Evolutionary conservation across 1,139 yeast species (phyloP), one percentile per base, ranked within the genome.

Genomic region (Saccharomycopsis hybrid): DNA sequence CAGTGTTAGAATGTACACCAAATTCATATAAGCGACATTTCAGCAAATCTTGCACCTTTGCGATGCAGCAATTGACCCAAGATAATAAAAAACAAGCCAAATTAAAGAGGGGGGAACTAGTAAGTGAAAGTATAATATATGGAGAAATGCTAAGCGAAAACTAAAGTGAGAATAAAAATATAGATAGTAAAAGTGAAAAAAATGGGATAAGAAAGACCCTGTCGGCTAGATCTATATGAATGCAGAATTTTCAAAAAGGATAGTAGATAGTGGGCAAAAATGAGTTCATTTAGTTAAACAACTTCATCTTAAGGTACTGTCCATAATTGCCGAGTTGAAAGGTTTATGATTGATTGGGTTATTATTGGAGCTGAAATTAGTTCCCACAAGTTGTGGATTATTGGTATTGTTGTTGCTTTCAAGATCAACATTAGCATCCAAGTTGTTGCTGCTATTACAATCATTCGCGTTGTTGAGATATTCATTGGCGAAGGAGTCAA

Each of bases 281-380:
- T 32, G 35, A 32, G 11, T 8, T 32, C 35, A 8, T 8, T 32
- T 11, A 32, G 11, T 32, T 32, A 11, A 32, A 32, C 35, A 32
- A 32, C 35, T 8, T 11, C 11, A 32, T 32, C 35, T 32, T 32
- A 45, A 44, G 3, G 48, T 44, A 24, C 47, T 44, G 18, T 48
- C 51, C 51, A 48, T 48, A 9, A 48, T 44, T 5, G 50, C 50
- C 8, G 48, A 3, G 39, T 46, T 46, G 29, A 24, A 48, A 27
- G 41, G 7, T 29, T 41, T 28, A 13, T 24, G 35, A 30, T 47
- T 49, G n/a, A 46, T 42, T 3, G 52, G 52, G 30, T 49, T 49
- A 13, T 49, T 49, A 29, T 37, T 37, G 13, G 28, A 28, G 18
- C 50, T 47, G 41, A 47, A 47, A 38, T 47, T 47, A n/a, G 50